Evolutionary conservation across 1,284 basidiomycete species (phyloP).

Genomic region (Vanrija humicola): DNA sequence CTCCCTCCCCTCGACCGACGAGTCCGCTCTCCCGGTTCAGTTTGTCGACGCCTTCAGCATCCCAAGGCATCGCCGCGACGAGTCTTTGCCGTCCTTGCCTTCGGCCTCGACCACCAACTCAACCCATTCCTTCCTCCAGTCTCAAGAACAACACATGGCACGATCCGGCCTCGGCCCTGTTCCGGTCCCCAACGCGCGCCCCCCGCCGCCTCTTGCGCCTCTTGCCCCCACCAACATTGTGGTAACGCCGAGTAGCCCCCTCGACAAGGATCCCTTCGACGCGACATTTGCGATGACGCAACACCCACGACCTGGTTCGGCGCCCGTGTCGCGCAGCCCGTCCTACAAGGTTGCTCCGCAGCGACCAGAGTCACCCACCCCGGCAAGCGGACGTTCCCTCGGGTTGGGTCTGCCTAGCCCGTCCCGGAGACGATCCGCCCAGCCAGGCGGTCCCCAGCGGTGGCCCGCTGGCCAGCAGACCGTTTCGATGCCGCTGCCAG

Average conservation of each 20-base stretch:
- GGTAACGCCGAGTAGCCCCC: constrained; percentile 40
- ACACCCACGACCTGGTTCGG: constrained; percentile 11
- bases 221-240: constrained; percentile 31
- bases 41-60: too few species aligned
- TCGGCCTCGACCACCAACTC: constrained; percentile 1
- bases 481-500: constrained; percentile 41
- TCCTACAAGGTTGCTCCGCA: constrained; percentile 3
- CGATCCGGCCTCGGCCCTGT: constrained; percentile 12
- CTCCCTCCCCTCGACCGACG: too few species aligned
- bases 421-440: neutral
- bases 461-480: constrained; percentile 9
- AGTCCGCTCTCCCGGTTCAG: too few species aligned
- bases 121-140: constrained; percentile 32
- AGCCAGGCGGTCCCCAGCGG: neutral
- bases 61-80: too few species aligned
- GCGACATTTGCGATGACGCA: constrained; percentile 2
- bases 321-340: constrained; percentile 13
- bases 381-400: neutral
- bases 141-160: too few species aligned
- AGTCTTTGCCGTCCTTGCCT: neutral
- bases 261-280: constrained; percentile 11
- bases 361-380: constrained; percentile 1
- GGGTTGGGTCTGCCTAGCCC: neutral
- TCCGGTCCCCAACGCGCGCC: neutral
- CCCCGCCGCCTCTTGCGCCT: neutral